Evolutionary conservation across 345 rosid species (phyloP).

Genomic region (Corchorus capsularis): DNA sequence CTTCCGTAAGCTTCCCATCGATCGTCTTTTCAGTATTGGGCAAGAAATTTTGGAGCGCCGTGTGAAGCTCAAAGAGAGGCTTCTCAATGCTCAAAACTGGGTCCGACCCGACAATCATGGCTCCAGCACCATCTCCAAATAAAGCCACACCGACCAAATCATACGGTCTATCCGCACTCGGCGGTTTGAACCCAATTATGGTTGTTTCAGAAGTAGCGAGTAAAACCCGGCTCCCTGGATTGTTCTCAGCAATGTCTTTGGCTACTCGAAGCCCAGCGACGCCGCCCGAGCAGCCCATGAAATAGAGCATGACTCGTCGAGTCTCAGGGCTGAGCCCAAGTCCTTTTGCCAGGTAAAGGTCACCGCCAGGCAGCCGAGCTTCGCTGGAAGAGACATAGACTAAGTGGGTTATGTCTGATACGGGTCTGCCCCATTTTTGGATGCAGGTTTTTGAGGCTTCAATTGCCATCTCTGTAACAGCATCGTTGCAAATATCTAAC

Average conservation of each 20-base stretch:
- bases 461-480: conserved; percentile 87
- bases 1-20: conserved; percentile 88
- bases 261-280: conserved; percentile 94
- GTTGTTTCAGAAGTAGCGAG: conserved; percentile 93
- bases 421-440: conserved; percentile 76
- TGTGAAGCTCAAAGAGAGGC: conserved; percentile 90
- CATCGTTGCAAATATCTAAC: conserved; percentile 73
- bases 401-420: conserved; percentile 81
- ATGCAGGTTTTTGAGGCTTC: conserved; percentile 85
- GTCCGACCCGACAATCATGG: conserved; percentile 77
- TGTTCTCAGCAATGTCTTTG: conserved; percentile 92
- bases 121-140: conserved; percentile 95
- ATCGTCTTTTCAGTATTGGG: conserved; percentile 75
- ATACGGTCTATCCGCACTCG: conserved; percentile 79
- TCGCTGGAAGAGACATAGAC: conserved; percentile 98
- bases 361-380: conserved; percentile 91
- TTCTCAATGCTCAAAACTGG: conserved; percentile 51
- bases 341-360: conserved; percentile 79
- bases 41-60: conserved; percentile 82
- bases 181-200: conserved; percentile 92
- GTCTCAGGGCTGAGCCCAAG: conserved; percentile 80
- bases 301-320: conserved; percentile 83
- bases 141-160: conserved; percentile 97
- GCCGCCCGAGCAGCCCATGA: conserved; percentile 91
- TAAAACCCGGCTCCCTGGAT: conserved; percentile 84